Base-by-base conservation (phyloP, 2,329 filamentous ascomycete genomes). In the Akanthomyces muscarius region DNA sequence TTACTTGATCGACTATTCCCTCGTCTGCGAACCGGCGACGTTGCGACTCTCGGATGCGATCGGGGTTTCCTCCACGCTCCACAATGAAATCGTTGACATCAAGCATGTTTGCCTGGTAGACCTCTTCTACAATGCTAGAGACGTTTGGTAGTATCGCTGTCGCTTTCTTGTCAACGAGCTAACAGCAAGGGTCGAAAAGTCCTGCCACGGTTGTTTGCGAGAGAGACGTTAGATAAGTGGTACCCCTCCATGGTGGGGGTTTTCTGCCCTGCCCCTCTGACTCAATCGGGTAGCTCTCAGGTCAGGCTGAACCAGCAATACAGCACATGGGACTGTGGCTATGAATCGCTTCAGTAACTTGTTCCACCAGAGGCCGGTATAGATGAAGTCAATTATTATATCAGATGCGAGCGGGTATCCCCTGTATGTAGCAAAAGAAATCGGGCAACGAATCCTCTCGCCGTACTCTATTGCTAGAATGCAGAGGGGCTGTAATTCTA, bases 31-130 rank as follows among this genome's bases (percentile, higher is more conserved):
- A 85, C 70, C 95, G 88, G 73, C 87, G 88, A 69, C 89, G 86
- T 78, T 99, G 95, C 67, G 90, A 95, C 76, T 97, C 92, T 76
- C 90, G 90, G 77, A 99, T 95, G 80, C 88, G 89, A 73, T 96
- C 89, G 18, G 92, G 91, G 78, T 98, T 87, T 70, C 95, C 95
- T 68, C 94, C 95, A 70, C 92, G 90, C 77, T 97, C 92, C 74
- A 85, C 78, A 72, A 94, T 89, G 74, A 94, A 92, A 73, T 93
- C 90, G 69, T 85, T 82, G 62, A 92, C 82, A 80, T 93, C 90
- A 69, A 92, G 82, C 89, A 92, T 92, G 41, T 66, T 77, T 69
- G 30, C 36, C 47, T 44, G 2, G 23, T 23, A 21, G 4, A 21
- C 4, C 14, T 21, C 10, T 21, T 47, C 14, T 48, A 4, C 5